These are phyloP conservation scores for Zychaea mexicana DNA, from an alignment of 371 early-diverging fungal genomes.

Conservation along the genomic window DNA sequence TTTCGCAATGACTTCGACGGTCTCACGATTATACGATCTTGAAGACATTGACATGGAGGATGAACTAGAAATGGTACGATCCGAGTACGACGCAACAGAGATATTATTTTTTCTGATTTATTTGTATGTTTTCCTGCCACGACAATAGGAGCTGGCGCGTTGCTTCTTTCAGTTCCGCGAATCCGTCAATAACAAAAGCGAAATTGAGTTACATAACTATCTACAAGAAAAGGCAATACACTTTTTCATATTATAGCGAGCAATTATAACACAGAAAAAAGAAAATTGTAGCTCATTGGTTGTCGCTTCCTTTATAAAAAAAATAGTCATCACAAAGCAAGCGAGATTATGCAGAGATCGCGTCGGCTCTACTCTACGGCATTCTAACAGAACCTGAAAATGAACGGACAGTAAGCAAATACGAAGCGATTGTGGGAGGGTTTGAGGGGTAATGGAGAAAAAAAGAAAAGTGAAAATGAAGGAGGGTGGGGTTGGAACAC, in stretches of 20 bases:
- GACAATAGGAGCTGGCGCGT: constrained; percentile 51
- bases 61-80: constrained; percentile 36
- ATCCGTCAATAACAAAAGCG: constrained; percentile 54
- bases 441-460: too few species aligned
- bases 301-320: neutral
- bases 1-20: neutral
- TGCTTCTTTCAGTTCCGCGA: constrained; percentile 45
- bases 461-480: neutral
- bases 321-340: constrained; percentile 56
- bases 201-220: constrained; percentile 64
- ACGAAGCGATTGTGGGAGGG: too few species aligned
- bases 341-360: constrained; percentile 57
- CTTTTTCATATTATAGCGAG: too few species aligned
- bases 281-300: neutral
- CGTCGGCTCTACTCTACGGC: constrained; percentile 70
- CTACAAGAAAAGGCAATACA: constrained; percentile 57
- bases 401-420: constrained; percentile 41
- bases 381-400: constrained; percentile 55
- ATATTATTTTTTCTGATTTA: neutral
- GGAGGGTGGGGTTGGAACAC: neutral
- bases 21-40: constrained; percentile 31
- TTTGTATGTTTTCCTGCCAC: neutral
- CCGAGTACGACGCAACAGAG: neutral
- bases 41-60: constrained; percentile 38
- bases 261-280: constrained; percentile 5